Evolutionary conservation across 768 basidiomycete species (phyloP).

Genomic region (Baorangia bicolor): DNA sequence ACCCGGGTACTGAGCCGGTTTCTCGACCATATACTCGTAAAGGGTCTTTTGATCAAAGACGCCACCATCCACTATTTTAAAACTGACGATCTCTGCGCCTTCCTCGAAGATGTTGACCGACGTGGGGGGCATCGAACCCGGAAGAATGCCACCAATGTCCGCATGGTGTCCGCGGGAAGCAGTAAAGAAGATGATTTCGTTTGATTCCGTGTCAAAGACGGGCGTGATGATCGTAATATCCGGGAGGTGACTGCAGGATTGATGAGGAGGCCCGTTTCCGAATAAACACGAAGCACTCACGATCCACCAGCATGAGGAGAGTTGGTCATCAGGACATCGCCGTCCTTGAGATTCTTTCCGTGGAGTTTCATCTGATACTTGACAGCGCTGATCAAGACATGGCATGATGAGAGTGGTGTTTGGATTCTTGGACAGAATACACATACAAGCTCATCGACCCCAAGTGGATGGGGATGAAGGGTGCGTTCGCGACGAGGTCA

Average conservation of each 20-base stretch:
- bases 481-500: conserved; percentile 92
- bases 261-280: neutral
- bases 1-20: conserved; percentile 78
- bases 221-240: conserved; percentile 95
- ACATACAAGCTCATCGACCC: conserved; percentile 91
- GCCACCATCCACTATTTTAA: conserved; percentile 87
- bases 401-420: neutral
- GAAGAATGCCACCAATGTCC: conserved; percentile 89
- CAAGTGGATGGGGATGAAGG: conserved; percentile 85
- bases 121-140: conserved; percentile 95
- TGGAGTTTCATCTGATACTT: conserved; percentile 86
- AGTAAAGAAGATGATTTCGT: conserved; percentile 87
- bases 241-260: conserved; percentile 60
- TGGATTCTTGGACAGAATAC: conserved; percentile 3
- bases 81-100: conserved; percentile 86
- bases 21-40: conserved; percentile 76
- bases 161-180: conserved; percentile 94
- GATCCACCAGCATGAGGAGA: conserved; percentile 87
- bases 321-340: conserved; percentile 93
- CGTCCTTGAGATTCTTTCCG: conserved; percentile 71
- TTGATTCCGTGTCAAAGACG: conserved; percentile 65
- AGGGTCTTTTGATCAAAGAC: conserved; percentile 77
- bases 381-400: conserved; percentile 57
- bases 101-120: conserved; percentile 91
- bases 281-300: conserved; percentile 44